Percentiles rank a stretch among this genome's conserved stretches.
phyloP scores from a whole-genome alignment of 805 yeast genomes.

The Wickerhamiella musiphila region DNA sequence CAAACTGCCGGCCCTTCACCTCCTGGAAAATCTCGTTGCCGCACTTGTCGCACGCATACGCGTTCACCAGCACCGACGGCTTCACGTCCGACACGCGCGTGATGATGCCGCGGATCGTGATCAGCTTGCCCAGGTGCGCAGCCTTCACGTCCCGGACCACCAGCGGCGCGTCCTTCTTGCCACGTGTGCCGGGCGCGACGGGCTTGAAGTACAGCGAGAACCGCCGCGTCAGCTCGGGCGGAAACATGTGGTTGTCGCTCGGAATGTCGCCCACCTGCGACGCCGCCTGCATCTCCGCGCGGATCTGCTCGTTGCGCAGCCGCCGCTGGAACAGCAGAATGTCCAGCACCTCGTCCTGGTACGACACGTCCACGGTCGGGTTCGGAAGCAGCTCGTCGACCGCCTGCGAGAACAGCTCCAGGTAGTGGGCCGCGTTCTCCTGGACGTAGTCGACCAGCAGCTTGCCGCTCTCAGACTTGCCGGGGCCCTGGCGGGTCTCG shows the following conservation, averaged over 20 bases:
- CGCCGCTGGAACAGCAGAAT: constrained; percentile 82
- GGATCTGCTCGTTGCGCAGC: constrained; percentile 58
- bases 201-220: constrained; percentile 81
- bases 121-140: constrained; percentile 60
- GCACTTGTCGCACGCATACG: constrained; percentile 94
- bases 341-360: constrained; percentile 80
- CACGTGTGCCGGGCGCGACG: constrained; percentile 25
- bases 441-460: constrained; percentile 40
- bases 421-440: constrained; percentile 61
- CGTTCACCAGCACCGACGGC: constrained; percentile 78
- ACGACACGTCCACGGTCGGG: constrained; percentile 65
- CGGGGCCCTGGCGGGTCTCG: constrained; percentile 35
- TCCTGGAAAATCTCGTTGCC: constrained; percentile 96
- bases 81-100: constrained; percentile 93
- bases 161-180: constrained; percentile 31
- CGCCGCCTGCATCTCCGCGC: constrained; percentile 38
- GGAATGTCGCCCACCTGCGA: constrained; percentile 12
- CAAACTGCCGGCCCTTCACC: constrained; percentile 64
- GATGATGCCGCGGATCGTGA: constrained; percentile 85
- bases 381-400: constrained; percentile 73
- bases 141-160: constrained; percentile 89
- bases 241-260: constrained; percentile 41
- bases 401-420: constrained; percentile 56
- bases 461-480: constrained; percentile 21
- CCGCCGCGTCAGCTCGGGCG: constrained; percentile 72